Percentiles rank a stretch among this genome's conserved stretches.
These are phyloP conservation scores for Gloeopeniophorella convolvens DNA, from an alignment of 768 basidiomycete species.

Conservation along the genomic window DNA sequence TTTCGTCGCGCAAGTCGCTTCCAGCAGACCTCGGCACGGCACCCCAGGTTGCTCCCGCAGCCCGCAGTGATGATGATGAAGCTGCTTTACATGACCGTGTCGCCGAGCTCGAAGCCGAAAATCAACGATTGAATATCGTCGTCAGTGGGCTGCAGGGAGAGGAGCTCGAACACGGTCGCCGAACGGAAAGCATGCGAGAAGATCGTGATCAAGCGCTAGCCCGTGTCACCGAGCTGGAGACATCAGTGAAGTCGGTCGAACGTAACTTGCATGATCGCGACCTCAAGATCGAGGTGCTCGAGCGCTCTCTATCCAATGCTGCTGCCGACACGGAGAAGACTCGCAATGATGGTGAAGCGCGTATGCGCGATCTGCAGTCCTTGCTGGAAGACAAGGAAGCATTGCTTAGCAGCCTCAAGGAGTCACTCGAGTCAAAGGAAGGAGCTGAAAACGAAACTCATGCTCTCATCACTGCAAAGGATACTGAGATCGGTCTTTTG, in stretches of 20 bases:
- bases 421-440: conserved; percentile 46
- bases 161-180: conserved; percentile 14
- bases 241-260: conserved; percentile 36
- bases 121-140: conserved; percentile 40
- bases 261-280: conserved; percentile 39
- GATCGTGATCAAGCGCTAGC: conserved; percentile 40
- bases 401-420: conserved; percentile 43
- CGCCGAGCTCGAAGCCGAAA: conserved; percentile 65
- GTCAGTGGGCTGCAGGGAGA: conserved; percentile 15
- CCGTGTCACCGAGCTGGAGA: conserved; percentile 39
- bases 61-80: not conserved
- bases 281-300: conserved; percentile 40
- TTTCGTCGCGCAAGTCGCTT: conserved; percentile 28
- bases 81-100: conserved; percentile 43
- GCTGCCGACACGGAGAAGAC: conserved; percentile 39
- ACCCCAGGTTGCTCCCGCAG: conserved; percentile 4
- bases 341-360: conserved; percentile 39
- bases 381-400: conserved; percentile 40
- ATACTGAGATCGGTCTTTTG: conserved; percentile 53
- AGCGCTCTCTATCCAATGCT: conserved; percentile 35
- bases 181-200: conserved; percentile 29
- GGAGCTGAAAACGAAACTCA: conserved; percentile 43
- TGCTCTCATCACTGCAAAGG: conserved; percentile 47
- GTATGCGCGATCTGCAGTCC: conserved; percentile 37
- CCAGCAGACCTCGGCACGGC: conserved; percentile 14